Conservation (phyloP, 495 filamentous ascomycete genomes). For the Penicillium cataractarum region DNA sequence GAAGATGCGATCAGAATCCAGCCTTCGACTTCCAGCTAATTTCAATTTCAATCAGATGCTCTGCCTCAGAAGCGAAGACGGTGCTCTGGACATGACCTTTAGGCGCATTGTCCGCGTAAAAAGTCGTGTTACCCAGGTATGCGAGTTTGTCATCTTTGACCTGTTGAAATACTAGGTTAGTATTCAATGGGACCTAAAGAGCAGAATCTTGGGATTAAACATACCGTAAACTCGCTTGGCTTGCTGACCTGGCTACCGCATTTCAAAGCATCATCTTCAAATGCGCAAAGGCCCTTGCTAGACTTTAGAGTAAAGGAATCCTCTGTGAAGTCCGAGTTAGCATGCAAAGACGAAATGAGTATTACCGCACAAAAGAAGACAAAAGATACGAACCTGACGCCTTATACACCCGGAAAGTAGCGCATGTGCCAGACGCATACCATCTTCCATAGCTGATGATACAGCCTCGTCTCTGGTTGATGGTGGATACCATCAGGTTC, state of each 20-base stretch:
- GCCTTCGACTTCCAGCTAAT: slow-evolving; percentile 36
- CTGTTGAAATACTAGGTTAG: slow-evolving; percentile 22
- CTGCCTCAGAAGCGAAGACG: slow-evolving; percentile 38
- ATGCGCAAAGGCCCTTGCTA: slow-evolving; percentile 61
- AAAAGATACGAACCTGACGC: slow-evolving; percentile 42
- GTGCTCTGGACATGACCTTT: slow-evolving; percentile 50
- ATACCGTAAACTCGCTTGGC: slow-evolving; percentile 51
- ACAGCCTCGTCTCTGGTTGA: slow-evolving; percentile 61
- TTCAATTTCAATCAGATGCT: slow-evolving; percentile 43
- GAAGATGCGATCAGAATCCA: not conserved
- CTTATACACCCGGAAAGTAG: slow-evolving; percentile 61
- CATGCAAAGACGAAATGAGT: not conserved
- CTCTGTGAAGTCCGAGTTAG: slow-evolving; percentile 32
- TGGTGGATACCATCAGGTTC: slow-evolving; percentile 58
- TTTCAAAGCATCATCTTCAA: slow-evolving; percentile 50
- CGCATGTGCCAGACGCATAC: slow-evolving; percentile 71
- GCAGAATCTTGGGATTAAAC: slow-evolving; percentile 11
- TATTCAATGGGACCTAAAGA: not conserved
- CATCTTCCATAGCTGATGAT: slow-evolving; percentile 71
- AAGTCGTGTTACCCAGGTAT: slow-evolving; percentile 54
- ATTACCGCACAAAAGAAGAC: not conserved
- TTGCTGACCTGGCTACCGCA: slow-evolving; percentile 52
- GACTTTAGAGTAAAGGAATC: slow-evolving; percentile 61
- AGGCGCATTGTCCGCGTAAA: slow-evolving; percentile 61
- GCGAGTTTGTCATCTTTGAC: slow-evolving; percentile 48